Percentiles rank a stretch among this genome's conserved stretches.
Conservation (phyloP, 306 rosid species). For the Cicer yamashitae region DNA sequence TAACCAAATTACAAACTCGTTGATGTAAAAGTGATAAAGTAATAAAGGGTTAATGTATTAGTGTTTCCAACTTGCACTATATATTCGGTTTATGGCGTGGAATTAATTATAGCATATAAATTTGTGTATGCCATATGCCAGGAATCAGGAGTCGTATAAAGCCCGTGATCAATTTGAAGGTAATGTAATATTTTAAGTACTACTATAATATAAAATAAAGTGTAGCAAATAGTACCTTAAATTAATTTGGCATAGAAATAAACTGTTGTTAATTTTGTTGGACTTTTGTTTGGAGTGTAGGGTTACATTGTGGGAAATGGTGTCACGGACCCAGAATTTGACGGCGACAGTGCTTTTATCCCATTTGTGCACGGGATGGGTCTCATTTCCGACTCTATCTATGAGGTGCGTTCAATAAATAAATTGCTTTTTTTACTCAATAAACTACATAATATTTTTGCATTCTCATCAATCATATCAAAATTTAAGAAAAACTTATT, state of each 20-base stretch:
- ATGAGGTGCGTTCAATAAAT: slow-evolving; percentile 46
- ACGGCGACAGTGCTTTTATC: slow-evolving; percentile 67
- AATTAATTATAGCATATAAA: slow-evolving; percentile 8
- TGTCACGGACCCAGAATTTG: slow-evolving; percentile 66
- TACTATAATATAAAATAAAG: neutral
- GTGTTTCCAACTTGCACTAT: slow-evolving; percentile 21
- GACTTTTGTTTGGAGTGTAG: slow-evolving; percentile 44
- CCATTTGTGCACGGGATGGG: slow-evolving; percentile 93
- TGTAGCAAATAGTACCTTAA: slow-evolving; percentile 5
- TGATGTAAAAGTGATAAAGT: too few relatives aligned
- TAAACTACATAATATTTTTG: too few relatives aligned
- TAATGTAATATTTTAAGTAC: slow-evolving; percentile 1
- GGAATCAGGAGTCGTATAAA: slow-evolving; percentile 55
- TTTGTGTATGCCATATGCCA: slow-evolving; percentile 33
- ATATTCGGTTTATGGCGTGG: neutral
- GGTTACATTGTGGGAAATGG: slow-evolving; percentile 90
- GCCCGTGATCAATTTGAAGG: slow-evolving; percentile 76
- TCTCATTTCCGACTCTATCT: slow-evolving; percentile 68
- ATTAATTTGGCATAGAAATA: neutral
- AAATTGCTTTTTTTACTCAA: neutral
- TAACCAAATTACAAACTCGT: neutral
- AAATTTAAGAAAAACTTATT: too few relatives aligned
- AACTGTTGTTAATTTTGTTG: neutral
- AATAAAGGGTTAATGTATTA: neutral
- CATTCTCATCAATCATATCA: too few relatives aligned